Conservation (phyloP, 2,329 filamentous ascomycete species). For the Scedosporium apiospermum region DNA sequence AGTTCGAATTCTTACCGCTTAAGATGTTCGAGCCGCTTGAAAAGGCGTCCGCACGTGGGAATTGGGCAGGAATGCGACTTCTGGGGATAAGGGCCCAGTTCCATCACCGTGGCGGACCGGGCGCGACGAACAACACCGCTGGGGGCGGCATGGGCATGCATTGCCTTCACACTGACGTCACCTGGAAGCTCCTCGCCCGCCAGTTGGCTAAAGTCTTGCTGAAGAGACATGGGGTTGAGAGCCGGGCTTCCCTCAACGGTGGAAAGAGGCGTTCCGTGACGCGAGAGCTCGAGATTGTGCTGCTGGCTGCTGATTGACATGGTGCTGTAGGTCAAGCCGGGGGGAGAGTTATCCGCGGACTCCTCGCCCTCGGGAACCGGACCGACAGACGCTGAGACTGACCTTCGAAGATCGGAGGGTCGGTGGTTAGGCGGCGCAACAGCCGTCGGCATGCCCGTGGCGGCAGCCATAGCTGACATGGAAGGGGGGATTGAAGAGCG, state of each 20-base stretch:
- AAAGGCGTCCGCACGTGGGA: constrained; percentile 89
- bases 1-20: constrained; percentile 68
- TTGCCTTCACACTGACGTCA: constrained; percentile 40
- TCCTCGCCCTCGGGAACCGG: constrained; percentile 75
- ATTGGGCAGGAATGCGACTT: constrained; percentile 99
- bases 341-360: constrained; percentile 67
- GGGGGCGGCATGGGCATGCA: constrained; percentile 44
- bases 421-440: constrained; percentile 58
- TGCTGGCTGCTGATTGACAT: constrained; percentile 57
- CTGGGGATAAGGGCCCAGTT: constrained; percentile 89
- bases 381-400: constrained; percentile 78
- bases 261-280: constrained; percentile 83
- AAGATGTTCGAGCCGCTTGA: constrained; percentile 98
- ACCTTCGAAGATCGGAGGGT: constrained; percentile 84
- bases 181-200: constrained; percentile 49
- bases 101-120: constrained; percentile 91
- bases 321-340: constrained; percentile 63
- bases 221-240: constrained; percentile 58
- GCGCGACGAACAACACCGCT: constrained; percentile 79
- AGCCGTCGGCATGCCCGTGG: constrained; percentile 41
- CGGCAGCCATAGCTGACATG: constrained; percentile 58
- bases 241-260: constrained; percentile 75
- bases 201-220: constrained; percentile 59
- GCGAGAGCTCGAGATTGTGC: constrained; percentile 72
- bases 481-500: constrained; percentile 86